Conservation (phyloP, 441 rosid genomes). For the Flueggea neowawraea region DNA sequence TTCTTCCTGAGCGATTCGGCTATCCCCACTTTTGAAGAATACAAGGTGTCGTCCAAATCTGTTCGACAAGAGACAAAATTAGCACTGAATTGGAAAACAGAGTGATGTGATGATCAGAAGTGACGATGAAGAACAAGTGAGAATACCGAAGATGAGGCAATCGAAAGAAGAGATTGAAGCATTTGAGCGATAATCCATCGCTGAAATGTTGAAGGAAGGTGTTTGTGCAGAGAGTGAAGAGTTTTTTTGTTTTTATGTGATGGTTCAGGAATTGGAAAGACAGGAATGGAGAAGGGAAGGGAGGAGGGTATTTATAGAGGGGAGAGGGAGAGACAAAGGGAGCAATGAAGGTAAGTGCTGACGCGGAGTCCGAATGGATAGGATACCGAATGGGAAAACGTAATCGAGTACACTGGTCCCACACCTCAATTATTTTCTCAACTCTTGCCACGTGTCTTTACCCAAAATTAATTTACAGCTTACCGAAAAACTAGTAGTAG, state of each 20-base stretch:
- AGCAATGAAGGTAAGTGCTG: slow-evolving; percentile 23
- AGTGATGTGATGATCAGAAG: no score
- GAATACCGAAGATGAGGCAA: slow-evolving; percentile 60
- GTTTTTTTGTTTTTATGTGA: background rate
- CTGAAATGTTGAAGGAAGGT: background rate
- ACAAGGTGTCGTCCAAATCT: slow-evolving; percentile 96
- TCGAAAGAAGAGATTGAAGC: slow-evolving; percentile 39
- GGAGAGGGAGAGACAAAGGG: background rate
- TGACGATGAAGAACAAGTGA: slow-evolving; percentile 1
- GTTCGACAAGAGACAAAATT: slow-evolving; percentile 3
- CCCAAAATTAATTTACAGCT: no score
- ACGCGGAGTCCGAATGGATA: slow-evolving; percentile 33
- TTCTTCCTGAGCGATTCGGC: slow-evolving; percentile 62
- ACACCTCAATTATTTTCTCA: slow-evolving; percentile 7
- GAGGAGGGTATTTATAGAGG: slow-evolving; percentile 21
- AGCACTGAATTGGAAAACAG: background rate
- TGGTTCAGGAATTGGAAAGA: background rate
- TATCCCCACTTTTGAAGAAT: slow-evolving; percentile 61
- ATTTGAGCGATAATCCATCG: slow-evolving; percentile 35
- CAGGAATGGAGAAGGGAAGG: background rate
- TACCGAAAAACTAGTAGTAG: no score
- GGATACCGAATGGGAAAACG: background rate
- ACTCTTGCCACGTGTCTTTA: no score
- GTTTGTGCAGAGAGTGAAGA: background rate
- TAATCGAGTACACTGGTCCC: slow-evolving; percentile 15